Percentiles rank a stretch among this genome's conserved stretches.
Conservation (phyloP, 257 asterid genomes). For the Solanum virginianum region DNA sequence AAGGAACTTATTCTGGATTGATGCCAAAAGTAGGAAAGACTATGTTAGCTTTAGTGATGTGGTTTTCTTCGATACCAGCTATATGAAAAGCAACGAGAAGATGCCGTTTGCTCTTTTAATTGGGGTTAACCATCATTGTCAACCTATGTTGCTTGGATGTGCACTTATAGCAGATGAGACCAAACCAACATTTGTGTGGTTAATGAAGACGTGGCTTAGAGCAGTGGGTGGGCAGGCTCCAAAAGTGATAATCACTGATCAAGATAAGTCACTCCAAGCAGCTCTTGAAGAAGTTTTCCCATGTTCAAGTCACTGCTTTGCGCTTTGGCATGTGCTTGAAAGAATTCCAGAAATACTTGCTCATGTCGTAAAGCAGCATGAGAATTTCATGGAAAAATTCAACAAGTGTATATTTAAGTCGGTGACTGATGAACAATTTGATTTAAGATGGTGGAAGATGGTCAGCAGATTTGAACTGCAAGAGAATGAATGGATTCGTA, state of each 20-base stretch:
- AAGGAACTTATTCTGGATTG: constrained; percentile 91
- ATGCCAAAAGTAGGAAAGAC: constrained; percentile 81
- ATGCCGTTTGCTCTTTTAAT: constrained; percentile 73
- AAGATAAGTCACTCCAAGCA: constrained; percentile 51
- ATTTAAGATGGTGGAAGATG: constrained; percentile 99
- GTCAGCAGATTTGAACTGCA: constrained; percentile 78
- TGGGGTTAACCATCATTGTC: constrained; percentile 95
- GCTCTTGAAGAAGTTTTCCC: constrained; percentile 75
- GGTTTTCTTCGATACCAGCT: constrained; percentile 66
- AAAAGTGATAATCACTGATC: constrained; percentile 65
- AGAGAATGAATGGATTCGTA: constrained; percentile 85
- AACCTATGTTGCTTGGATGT: constrained; percentile 85
- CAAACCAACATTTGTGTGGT: constrained; percentile 69
- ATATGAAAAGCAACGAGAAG: constrained; percentile 62
- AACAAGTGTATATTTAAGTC: constrained; percentile 83
- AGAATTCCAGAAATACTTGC: constrained; percentile 57
- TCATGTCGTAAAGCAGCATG: constrained; percentile 54
- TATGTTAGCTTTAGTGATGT: constrained; percentile 67
- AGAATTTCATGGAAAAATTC: constrained; percentile 53
- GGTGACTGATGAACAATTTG: constrained; percentile 73
- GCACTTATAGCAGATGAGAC: constrained; percentile 74
- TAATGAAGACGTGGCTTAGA: constrained; percentile 90
- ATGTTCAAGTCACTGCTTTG: constrained; percentile 57
- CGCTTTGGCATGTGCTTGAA: constrained; percentile 89
- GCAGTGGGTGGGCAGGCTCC: constrained; percentile 88